Conservation (phyloP, 768 basidiomycete genomes). For the Tylopilus sp. region DNA sequence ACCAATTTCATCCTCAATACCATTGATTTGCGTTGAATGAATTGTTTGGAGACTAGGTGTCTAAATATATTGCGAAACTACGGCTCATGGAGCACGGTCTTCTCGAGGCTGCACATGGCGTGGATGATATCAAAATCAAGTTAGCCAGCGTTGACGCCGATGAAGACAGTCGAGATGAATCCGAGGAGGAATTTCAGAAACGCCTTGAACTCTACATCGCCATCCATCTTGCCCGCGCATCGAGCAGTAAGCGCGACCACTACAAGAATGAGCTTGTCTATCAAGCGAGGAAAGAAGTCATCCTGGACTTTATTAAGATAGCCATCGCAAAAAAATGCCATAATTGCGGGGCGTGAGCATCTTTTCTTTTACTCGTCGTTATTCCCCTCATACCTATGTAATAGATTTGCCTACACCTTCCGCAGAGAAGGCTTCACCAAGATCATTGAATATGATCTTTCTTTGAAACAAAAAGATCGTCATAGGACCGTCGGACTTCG, state of each 20-base stretch:
- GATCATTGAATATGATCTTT: constrained; percentile 89
- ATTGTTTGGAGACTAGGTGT: constrained; percentile 45
- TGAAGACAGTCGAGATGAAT: constrained; percentile 51
- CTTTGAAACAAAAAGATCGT: constrained; percentile 68
- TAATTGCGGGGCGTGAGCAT: constrained; percentile 82
- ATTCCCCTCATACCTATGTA: constrained; percentile 3
- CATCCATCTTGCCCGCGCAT: constrained; percentile 40
- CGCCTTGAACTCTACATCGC: constrained; percentile 66
- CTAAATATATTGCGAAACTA: constrained; percentile 83
- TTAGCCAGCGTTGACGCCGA: constrained; percentile 31
- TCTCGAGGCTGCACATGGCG: constrained; percentile 69
- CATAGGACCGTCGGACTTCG: constrained; percentile 50
- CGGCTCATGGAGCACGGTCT: constrained; percentile 88
- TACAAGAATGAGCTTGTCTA: constrained; percentile 90
- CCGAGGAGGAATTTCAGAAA: constrained; percentile 54
- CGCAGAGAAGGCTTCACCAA: constrained; percentile 94
- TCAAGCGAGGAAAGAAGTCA: constrained; percentile 78
- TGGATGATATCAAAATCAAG: constrained; percentile 64
- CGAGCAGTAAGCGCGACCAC: constrained; percentile 65
- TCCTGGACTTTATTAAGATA: constrained; percentile 75
- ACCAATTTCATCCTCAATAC: constrained; percentile 11
- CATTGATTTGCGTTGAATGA: constrained; percentile 8
- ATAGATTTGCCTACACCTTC: constrained; percentile 77
- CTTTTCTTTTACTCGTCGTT: constrained; percentile 2
- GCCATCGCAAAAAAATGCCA: constrained; percentile 71